Evolutionary conservation across 768 basidiomycete genomes (phyloP).

Genomic region (Kwoniella sp.): DNA sequence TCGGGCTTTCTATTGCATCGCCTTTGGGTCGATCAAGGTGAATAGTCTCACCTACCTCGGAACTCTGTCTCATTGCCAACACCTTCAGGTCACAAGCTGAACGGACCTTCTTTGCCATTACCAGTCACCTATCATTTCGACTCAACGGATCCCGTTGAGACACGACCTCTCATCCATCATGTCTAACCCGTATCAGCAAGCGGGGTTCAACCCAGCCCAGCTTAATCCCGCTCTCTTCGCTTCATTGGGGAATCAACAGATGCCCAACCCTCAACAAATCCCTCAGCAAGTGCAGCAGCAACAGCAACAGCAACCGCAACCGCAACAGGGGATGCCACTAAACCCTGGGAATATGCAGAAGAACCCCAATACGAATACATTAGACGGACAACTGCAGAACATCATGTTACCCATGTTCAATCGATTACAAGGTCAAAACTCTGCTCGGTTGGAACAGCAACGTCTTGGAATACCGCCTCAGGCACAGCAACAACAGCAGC

Average conservation of each 20-base stretch:
- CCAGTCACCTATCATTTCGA: too few species aligned
- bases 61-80: too few species aligned
- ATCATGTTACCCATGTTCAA: slow-evolving; percentile 29
- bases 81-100: too few species aligned
- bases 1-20: neutral
- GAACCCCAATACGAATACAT: slow-evolving; percentile 13
- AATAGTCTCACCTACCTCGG: too few species aligned
- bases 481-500: slow-evolving; percentile 12
- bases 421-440: slow-evolving; percentile 23
- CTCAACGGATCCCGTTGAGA: neutral
- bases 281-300: slow-evolving; percentile 14
- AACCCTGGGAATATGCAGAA: slow-evolving; percentile 13
- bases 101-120: too few species aligned
- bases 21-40: neutral
- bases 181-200: slow-evolving; percentile 23
- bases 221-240: slow-evolving; percentile 30
- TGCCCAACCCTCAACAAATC: slow-evolving; percentile 5
- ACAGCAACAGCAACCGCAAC: slow-evolving; percentile 6
- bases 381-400: slow-evolving; percentile 22
- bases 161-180: too few species aligned
- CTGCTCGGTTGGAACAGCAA: slow-evolving; percentile 23
- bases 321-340: slow-evolving; percentile 17
- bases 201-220: slow-evolving; percentile 27
- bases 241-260: slow-evolving; percentile 18
- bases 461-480: slow-evolving; percentile 17